Evolutionary conservation across 2,329 filamentous ascomycete genomes (phyloP), one percentile per base, ranked within the genome.

Genomic region (Paecilomyces formosus): DNA sequence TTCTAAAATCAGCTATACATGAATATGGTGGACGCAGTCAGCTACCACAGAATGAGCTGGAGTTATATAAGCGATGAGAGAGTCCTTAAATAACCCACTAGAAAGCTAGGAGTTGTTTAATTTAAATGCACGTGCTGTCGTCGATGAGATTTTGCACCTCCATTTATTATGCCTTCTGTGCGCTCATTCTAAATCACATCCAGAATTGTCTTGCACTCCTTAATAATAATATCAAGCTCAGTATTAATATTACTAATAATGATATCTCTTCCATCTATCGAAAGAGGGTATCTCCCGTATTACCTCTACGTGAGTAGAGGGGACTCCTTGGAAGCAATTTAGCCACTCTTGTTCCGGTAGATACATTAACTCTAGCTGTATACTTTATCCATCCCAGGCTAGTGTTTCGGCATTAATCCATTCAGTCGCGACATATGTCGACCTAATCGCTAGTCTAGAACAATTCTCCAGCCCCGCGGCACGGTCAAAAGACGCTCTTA

Each of bases 401-500:
- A 60, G 62, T 24, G 7, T 63, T 12, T 55, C 65, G 13, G 69
- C 68, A n/a, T 55, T 64, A 1, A 60, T 66, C 31, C 66, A 72
- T 49, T 58, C 58, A 12, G 57, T 65, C n/a, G 65, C 68, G 53
- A 69, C 68, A 61, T 75, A 74, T 64, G 11, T 61, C 22, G 57
- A 49, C 15, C 63, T 58, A 2, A 61, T 68, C 1, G 51, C 57
- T 7, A 35, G 69, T 2, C 57, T 70, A 21, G 57, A 49, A 7
- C 53, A 55, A n/a, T 74, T 74, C 63, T 67, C 64, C 22, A 72
- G 72, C 15, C 64, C 69, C 7, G 51, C 57, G 4, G 63, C 66
- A 3, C 70, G 70, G 22, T 62, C 63, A 7, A 63, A 64, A 12
- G 61, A 65, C 6, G 49, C 63, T 3, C 63, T 75, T n/a, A 61